Conservation (phyloP, 257 asterid species). For the Plantago major region DNA sequence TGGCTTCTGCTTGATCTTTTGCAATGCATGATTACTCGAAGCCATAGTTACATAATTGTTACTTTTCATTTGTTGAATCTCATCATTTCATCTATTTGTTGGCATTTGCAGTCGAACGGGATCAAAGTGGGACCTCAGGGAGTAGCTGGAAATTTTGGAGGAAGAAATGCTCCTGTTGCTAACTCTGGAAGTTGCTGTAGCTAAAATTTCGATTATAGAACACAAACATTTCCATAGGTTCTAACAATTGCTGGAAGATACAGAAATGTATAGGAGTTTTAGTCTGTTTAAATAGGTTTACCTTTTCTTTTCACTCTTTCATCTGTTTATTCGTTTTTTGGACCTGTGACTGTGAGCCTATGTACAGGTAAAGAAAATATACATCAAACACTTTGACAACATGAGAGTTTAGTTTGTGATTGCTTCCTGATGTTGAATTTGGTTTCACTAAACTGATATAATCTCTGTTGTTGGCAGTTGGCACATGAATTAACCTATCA, state of each 20-base stretch:
- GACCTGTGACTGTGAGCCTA: neutral
- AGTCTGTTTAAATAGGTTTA: neutral
- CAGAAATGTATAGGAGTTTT: neutral
- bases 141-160: slow-evolving; percentile 54
- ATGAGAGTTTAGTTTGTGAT: too few species aligned
- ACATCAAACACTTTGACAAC: too few species aligned
- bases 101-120: slow-evolving; percentile 51
- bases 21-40: neutral
- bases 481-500: too few species aligned
- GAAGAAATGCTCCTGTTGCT: slow-evolving; percentile 57
- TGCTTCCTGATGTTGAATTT: too few species aligned
- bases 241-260: too few species aligned
- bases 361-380: too few species aligned
- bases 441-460: too few species aligned
- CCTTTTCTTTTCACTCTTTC: too few species aligned
- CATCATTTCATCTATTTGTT: too few species aligned
- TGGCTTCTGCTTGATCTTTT: neutral
- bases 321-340: neutral
- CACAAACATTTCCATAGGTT: too few species aligned
- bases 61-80: neutral
- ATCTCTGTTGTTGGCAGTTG: too few species aligned
- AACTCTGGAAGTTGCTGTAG: slow-evolving; percentile 68
- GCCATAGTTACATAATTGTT: neutral
- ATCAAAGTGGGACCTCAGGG: slow-evolving; percentile 82
- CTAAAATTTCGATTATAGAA: slow-evolving; percentile 20